phyloP scores from a whole-genome alignment of 2,329 filamentous ascomycete species.

The Colletotrichum liriopes region DNA sequence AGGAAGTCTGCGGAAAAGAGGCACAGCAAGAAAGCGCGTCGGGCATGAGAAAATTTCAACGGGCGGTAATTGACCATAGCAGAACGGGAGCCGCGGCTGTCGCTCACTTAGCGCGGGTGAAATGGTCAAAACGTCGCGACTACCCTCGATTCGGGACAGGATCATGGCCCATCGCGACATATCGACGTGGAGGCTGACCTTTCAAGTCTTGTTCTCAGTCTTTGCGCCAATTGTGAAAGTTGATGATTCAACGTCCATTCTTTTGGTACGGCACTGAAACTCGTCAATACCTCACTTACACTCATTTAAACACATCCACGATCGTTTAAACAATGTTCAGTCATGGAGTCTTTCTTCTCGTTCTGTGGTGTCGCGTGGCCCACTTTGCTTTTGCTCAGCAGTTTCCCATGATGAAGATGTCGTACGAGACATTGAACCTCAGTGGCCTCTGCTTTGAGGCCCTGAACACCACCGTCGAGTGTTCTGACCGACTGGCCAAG shows the following conservation, averaged over 20 bases:
- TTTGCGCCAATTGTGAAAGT: neutral
- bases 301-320: neutral
- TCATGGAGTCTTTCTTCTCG: neutral
- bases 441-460: neutral
- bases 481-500: neutral
- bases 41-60: too few species aligned
- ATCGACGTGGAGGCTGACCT: neutral
- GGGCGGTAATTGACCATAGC: too few species aligned
- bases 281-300: too few species aligned
- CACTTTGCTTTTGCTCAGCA: neutral
- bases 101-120: neutral
- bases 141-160: neutral
- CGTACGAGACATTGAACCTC: neutral
- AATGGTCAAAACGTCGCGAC: neutral
- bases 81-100: neutral
- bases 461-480: neutral
- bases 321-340: neutral
- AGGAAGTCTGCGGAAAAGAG: too few species aligned
- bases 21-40: too few species aligned
- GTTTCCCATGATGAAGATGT: neutral
- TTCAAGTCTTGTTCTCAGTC: constrained; percentile 2
- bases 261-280: too few species aligned
- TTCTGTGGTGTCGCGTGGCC: neutral
- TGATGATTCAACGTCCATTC: constrained; percentile 1
- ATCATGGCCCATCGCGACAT: neutral